Percentiles rank a stretch among this genome's conserved stretches.
Evolutionary conservation across 2,329 filamentous ascomycete species (phyloP).

Genomic region (Incumbomyces lentus): DNA sequence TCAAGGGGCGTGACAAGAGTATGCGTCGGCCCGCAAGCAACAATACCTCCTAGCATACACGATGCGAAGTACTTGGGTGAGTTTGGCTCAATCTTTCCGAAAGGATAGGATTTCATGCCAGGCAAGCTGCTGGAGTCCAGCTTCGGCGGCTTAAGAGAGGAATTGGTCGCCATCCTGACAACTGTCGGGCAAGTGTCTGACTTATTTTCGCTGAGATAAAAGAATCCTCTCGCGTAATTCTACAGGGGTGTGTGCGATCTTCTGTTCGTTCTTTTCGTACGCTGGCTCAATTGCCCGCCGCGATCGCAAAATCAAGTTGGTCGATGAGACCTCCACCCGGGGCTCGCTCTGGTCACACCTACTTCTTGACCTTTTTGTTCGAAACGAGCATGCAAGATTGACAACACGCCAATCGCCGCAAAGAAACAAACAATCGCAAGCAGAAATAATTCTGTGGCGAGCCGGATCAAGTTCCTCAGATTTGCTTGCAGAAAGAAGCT

Average conservation of each 20-base stretch:
- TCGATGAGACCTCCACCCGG: not conserved
- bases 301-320: conserved; percentile 1
- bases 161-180: not conserved
- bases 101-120: conserved; percentile 13
- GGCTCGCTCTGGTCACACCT: not conserved
- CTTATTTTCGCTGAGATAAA: not conserved
- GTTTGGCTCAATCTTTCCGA: conserved; percentile 21
- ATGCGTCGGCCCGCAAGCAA: conserved; percentile 62
- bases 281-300: not conserved
- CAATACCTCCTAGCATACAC: conserved; percentile 13
- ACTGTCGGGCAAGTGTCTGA: not conserved
- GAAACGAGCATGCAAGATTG: not conserved
- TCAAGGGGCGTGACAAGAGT: conserved; percentile 79
- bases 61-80: conserved; percentile 19
- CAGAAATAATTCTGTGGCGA: not conserved
- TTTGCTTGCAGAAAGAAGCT: not conserved
- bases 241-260: not conserved
- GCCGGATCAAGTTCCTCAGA: not conserved
- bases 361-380: not conserved
- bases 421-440: not conserved
- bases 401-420: conserved; percentile 1
- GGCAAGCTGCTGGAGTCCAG: conserved; percentile 1
- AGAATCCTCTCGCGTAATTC: not conserved
- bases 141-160: conserved; percentile 6
- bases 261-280: not conserved